Base-by-base conservation (phyloP, 257 asterid species). In the Nyctanthes arbortristis region DNA sequence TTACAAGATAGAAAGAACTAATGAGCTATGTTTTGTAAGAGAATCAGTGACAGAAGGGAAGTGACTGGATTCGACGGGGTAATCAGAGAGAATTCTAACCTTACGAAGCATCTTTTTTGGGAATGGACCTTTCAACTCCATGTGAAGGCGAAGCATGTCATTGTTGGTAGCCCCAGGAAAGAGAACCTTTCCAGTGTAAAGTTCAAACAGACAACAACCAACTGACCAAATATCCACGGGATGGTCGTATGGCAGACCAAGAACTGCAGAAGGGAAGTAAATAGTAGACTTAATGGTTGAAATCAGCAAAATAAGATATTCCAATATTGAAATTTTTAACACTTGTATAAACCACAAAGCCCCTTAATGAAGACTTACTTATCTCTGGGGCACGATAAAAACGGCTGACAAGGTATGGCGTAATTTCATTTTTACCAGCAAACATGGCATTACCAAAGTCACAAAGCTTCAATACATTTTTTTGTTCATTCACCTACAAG, bases 381-480 rank as follows among this genome's bases (percentile, higher is more conserved):
- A 94, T 91, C 85, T 92, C 99, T 40, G 99, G 97, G 57, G 98
- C 90, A n/a, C 99, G 97, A 72, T 94, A 94, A 74, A 94, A 94
- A 64, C 99, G 97, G 88, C 99, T 91, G 54, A 94, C 99, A 59
- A 94, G 99, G 72, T 91, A 94, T 24, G 99, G 98, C 67, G 99
- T 92, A 67, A 94, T 82, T 82, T 91, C 98, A 77, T 94, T 94
- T 88, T 85, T 92, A 14, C 99, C 99, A 81, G 97, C 95, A 88
- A 94, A 91, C 99, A 94, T 94, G 71, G 99, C 98, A 85, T 88
- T 94, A 40, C 99, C 99, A 58, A 94, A 94, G 82, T 94, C 98
- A 61, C 99, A 94, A 52, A 94, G 94, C 88, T 94, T 94, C 85
- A 94, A 55, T 2, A 94, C 90, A 67, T 88, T 89, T 74, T 91